Evolutionary conservation across 805 yeast species (phyloP), one percentile per base, ranked within the genome.

Genomic region (Kodamaea kaohsiungensis): DNA sequence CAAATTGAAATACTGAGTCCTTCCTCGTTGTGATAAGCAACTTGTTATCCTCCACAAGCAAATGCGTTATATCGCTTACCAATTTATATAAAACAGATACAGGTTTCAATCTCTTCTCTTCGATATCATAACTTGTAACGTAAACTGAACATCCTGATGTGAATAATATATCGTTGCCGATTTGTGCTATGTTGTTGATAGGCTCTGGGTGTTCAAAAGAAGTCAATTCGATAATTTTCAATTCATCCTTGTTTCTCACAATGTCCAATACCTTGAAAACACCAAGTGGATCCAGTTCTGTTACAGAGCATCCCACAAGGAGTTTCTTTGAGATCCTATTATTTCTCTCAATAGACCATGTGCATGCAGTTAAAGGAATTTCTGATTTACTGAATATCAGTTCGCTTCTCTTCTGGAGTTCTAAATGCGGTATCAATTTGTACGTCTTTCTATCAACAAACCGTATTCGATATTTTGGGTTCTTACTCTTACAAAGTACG

Each of bases 221-320:
- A 12, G 68, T 65, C 15, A 75, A 61, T 51, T 72, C 77, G 6
- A 65, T 56, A 4, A 71, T 67, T 17, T 57, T 59, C 16, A 72
- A 55, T 13, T 55, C 51, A 6, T 62, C 61, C 3, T 62, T 62
- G 2, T 56, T 18, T 50, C 65, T 68, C 7, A 57, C 39, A 6
- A 75, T 54, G 53, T 76, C 78, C 15, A 76, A 53, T 13, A 76
- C 69, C 51, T 72, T 75, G 49, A 76, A 65, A 1, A 67, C 53
- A 1, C 80, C 79, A 6, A 27, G 9, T 5, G 49, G 12, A 27
- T 42, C 49, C 7, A 15, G 33, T 16, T 17, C 43, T 8, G 46
- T 48, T 46, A 49, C 57, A 8, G 61, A 1, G 57, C 52, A 18
- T 45, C 77, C 77, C 33, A 73, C 55, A n/a, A 76, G 60, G 5